Percentiles rank a stretch among this genome's conserved stretches.
phyloP scores from a whole-genome alignment of 2,329 filamentous ascomycete species.

The Ceratocystis harringtonii region DNA sequence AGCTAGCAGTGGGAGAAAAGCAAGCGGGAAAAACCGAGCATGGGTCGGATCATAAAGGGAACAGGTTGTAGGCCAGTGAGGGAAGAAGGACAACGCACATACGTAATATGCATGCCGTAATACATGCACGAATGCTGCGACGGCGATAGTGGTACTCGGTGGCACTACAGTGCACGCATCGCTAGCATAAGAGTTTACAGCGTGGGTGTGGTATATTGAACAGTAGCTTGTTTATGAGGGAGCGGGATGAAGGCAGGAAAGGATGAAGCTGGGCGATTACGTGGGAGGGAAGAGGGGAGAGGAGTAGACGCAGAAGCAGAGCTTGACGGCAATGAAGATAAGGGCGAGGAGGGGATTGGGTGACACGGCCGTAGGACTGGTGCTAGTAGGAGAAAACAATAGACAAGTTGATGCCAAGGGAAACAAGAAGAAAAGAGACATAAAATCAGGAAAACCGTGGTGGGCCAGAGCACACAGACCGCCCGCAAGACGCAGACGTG shows the following conservation, averaged over 20 bases:
- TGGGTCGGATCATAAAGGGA: background rate
- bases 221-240: background rate
- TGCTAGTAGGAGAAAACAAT: no score
- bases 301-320: background rate
- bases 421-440: no score
- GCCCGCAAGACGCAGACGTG: slow-evolving; percentile 4
- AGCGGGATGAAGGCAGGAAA: background rate
- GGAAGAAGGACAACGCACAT: background rate
- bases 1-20: background rate
- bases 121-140: background rate
- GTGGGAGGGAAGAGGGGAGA: background rate
- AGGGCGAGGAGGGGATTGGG: no score
- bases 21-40: slow-evolving; percentile 2
- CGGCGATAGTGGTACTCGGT: background rate
- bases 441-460: no score
- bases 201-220: background rate
- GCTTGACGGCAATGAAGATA: no score
- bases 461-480: background rate
- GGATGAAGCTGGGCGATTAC: background rate
- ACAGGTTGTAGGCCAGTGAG: background rate
- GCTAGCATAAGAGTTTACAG: background rate
- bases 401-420: no score
- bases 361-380: no score
- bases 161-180: background rate
- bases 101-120: slow-evolving; percentile 1